Percentiles rank a stretch among this genome's conserved stretches.
These are phyloP conservation scores for Graphiopsis chlorocephala DNA, from an alignment of 2,329 filamentous ascomycete genomes.

Conservation along the genomic window DNA sequence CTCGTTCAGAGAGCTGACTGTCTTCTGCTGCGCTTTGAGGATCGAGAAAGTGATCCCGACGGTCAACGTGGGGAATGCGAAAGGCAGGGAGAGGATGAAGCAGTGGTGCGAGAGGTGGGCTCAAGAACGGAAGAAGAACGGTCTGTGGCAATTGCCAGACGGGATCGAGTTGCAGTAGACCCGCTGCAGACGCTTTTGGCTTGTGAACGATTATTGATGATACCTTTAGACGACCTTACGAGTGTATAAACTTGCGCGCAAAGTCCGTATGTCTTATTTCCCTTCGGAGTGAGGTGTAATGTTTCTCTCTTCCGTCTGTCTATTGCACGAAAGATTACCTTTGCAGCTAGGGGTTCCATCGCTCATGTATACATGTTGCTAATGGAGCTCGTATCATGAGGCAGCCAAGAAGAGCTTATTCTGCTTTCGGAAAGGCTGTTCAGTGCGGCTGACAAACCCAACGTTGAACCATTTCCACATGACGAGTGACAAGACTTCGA, in stretches of 20 bases:
- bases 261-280: neutral
- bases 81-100: slow-evolving; percentile 64
- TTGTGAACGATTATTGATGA: neutral
- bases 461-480: neutral
- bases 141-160: slow-evolving; percentile 48
- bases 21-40: slow-evolving; percentile 84
- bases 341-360: neutral
- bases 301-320: too few relatives aligned
- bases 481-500: slow-evolving; percentile 11
- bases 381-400: neutral
- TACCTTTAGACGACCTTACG: neutral
- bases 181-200: neutral
- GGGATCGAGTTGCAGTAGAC: slow-evolving; percentile 16
- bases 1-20: slow-evolving; percentile 87
- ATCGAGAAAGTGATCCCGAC: slow-evolving; percentile 92
- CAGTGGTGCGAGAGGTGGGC: slow-evolving; percentile 64
- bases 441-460: neutral
- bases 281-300: too few relatives aligned
- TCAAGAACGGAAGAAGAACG: slow-evolving; percentile 60
- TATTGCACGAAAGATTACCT: neutral
- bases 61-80: slow-evolving; percentile 74
- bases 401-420: neutral
- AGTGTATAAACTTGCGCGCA: neutral
- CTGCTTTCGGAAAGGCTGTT: neutral
- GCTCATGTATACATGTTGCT: neutral